These are phyloP conservation scores for Blastocystis sp. DNA, from an alignment of 352 stramenopile species.

Conservation along the genomic window DNA sequence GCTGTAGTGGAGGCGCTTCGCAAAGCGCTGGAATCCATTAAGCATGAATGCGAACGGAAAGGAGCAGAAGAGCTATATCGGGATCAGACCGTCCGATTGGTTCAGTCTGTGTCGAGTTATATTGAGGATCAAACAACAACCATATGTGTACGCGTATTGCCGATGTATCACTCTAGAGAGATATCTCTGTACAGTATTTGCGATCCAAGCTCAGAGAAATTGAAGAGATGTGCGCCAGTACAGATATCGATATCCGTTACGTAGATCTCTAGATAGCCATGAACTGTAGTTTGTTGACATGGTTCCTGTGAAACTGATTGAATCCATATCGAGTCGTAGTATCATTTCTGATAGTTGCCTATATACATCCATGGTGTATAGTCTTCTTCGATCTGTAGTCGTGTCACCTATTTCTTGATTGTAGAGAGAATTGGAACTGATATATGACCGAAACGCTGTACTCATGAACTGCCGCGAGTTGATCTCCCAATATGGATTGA, in stretches of 20 bases:
- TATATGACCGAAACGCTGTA: not conserved
- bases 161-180: not conserved
- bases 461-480: no score
- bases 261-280: not conserved
- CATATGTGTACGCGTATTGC: not conserved
- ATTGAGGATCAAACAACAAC: not conserved
- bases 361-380: not conserved
- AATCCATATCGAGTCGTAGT: not conserved
- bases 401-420: not conserved
- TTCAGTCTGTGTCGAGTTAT: not conserved
- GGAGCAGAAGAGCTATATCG: not conserved
- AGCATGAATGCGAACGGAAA: not conserved
- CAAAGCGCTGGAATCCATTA: not conserved
- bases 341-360: not conserved
- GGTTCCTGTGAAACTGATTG: not conserved
- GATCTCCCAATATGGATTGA: no score
- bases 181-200: not conserved
- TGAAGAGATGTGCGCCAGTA: not conserved
- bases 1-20: not conserved
- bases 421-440: conserved; percentile 16
- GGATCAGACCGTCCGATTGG: not conserved
- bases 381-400: not conserved
- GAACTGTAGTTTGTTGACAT: not conserved
- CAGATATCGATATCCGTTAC: not conserved
- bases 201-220: not conserved